Evolutionary conservation across 495 filamentous ascomycete genomes (phyloP), one percentile per base, ranked within the genome.

Genomic region (Aspergillus cavernicola): DNA sequence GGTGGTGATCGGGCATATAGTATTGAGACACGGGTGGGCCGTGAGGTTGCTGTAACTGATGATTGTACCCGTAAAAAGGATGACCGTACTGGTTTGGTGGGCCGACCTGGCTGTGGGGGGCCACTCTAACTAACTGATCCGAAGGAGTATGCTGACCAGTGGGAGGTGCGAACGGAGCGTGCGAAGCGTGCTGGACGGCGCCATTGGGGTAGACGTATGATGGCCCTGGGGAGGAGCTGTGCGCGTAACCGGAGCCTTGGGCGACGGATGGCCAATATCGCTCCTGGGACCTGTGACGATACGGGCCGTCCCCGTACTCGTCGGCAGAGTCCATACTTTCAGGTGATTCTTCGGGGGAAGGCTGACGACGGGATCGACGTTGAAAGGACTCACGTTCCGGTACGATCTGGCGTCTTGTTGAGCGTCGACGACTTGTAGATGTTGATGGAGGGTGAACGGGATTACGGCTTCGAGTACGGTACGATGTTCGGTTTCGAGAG

Each of bases 401-500:
- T 26, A 59, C 49, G 62, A 72, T 64, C 20, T 73, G 73, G 49
- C 68, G 77, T 45, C 71, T 72, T 40, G 64, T 53, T 32, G 63
- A 66, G 49, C 68, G 73, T 28, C 73, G 78, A 45, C 66, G 72
- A 50, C 65, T 60, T 40, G 72, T 71, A 41, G 66, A 70, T 18
- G 72, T 74, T 39, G 66, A 72, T 15, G 75, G 72, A 53, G 69
- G 67, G 65, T 69, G 69, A 55, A 64, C 58, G 45, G 65, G 60
- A 46, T 67, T 65, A 49, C 67, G 60, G 49, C 44, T 61, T 22
- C 58, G 62, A 9, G 60, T 69, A 43, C 70, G 77, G 57, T 74
- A 70, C 19, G 76, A 74, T 39, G 78, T 79, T 43, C 80, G 76
- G 52, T 81, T 78, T 53, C 82, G 74, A 56, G 84, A 92, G 23